Percentiles rank a stretch among this genome's conserved stretches.
phyloP scores from a whole-genome alignment of 2,329 filamentous ascomycete genomes.

The Penicillium aurantiogriseum region DNA sequence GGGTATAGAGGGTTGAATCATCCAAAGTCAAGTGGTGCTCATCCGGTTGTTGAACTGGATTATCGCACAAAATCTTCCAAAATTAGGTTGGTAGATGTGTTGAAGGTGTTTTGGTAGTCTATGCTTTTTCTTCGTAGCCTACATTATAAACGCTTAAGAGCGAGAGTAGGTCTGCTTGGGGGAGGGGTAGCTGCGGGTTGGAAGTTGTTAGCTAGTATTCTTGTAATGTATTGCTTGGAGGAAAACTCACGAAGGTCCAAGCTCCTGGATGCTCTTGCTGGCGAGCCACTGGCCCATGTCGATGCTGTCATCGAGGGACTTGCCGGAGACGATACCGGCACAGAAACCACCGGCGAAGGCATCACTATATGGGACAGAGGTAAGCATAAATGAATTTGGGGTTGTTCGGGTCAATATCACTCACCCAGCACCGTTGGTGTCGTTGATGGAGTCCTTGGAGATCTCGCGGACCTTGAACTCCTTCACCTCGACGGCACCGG shows the following conservation, averaged over 20 bases:
- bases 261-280: constrained; percentile 86
- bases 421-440: constrained; percentile 88
- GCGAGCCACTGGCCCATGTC: constrained; percentile 98
- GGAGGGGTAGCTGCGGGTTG: constrained; percentile 65
- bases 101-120: constrained; percentile 24
- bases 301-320: constrained; percentile 72
- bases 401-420: constrained; percentile 21
- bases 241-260: constrained; percentile 84
- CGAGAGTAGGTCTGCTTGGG: constrained; percentile 72
- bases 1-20: constrained; percentile 47
- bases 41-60: constrained; percentile 14
- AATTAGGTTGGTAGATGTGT: constrained; percentile 18
- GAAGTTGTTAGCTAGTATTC: constrained; percentile 19
- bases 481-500: constrained; percentile 64
- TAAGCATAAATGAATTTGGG: constrained; percentile 11
- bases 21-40: constrained; percentile 26
- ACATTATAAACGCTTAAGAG: constrained; percentile 21
- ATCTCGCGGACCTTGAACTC: constrained; percentile 81
- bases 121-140: constrained; percentile 15
- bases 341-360: constrained; percentile 94
- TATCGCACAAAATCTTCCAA: constrained; percentile 17
- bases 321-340: constrained; percentile 83
- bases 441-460: constrained; percentile 74
- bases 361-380: constrained; percentile 55
- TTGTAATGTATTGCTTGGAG: background rate